These are phyloP conservation scores for Adansonia rubrostipa DNA, from an alignment of 441 rosid species.

Conservation along the genomic window DNA sequence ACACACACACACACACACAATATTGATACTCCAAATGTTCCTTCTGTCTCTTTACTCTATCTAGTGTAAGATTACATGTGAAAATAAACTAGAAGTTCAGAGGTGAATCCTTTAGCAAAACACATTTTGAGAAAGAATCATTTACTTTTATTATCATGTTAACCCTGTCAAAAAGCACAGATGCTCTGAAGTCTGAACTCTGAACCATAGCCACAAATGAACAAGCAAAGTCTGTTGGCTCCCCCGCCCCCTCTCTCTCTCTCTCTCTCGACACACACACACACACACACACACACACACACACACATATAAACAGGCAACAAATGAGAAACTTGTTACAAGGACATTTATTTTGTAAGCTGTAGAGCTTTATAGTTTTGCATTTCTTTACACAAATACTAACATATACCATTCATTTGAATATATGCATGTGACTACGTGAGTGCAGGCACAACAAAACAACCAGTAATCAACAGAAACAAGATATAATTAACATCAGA, in stretches of 20 bases:
- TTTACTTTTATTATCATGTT: neutral
- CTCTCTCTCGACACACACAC: no score
- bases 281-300: neutral
- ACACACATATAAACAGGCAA: neutral
- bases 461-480: neutral
- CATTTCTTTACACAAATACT: neutral
- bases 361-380: neutral
- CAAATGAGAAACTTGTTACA: neutral
- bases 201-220: neutral
- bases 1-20: no score
- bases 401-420: neutral
- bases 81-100: neutral
- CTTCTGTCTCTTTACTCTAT: neutral
- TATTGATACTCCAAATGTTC: neutral
- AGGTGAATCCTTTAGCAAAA: neutral
- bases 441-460: neutral
- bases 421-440: neutral
- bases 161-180: neutral
- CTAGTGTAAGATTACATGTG: neutral
- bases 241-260: neutral
- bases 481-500: slow-evolving; percentile 16
- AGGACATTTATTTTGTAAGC: neutral
- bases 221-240: neutral
- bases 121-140: neutral
- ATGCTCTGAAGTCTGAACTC: neutral